Conservation (phyloP, 2,329 filamentous ascomycete species). For the Esteya vermicola region DNA sequence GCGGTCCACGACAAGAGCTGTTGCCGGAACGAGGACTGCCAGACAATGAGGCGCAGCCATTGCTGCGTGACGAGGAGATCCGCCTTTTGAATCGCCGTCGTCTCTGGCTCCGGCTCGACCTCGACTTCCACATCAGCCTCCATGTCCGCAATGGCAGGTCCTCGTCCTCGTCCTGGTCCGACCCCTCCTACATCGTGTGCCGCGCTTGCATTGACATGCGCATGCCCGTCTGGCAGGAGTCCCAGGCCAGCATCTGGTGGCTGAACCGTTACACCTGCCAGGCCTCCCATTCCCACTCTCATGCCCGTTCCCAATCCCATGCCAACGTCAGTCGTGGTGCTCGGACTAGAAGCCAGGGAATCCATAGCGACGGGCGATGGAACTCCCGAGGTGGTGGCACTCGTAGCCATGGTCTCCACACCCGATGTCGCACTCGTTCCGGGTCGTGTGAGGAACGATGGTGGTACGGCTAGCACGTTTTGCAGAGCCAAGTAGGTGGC, state of each 20-base stretch:
- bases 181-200: too few species aligned
- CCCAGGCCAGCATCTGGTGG: too few species aligned
- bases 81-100: conserved; percentile 52
- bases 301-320: too few species aligned
- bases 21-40: conserved; percentile 55
- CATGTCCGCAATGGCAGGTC: too few species aligned
- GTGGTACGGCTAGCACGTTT: conserved; percentile 18
- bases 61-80: conserved; percentile 57
- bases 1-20: conserved; percentile 46
- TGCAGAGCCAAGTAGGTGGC: conserved; percentile 22
- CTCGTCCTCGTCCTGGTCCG: too few species aligned
- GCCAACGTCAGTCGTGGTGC: background rate
- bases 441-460: conserved; percentile 14
- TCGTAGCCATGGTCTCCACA: background rate
- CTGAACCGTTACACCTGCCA: too few species aligned
- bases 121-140: background rate
- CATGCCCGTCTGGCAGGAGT: background rate
- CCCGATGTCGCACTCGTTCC: background rate
- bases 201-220: background rate
- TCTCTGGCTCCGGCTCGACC: conserved; percentile 20
- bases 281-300: too few species aligned
- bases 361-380: conserved; percentile 14
- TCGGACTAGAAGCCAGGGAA: background rate
- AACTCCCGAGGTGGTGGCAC: conserved; percentile 5
- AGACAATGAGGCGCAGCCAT: conserved; percentile 58